Conservation (phyloP, 345 rosid genomes). For the Rhodamnia rubescens region DNA sequence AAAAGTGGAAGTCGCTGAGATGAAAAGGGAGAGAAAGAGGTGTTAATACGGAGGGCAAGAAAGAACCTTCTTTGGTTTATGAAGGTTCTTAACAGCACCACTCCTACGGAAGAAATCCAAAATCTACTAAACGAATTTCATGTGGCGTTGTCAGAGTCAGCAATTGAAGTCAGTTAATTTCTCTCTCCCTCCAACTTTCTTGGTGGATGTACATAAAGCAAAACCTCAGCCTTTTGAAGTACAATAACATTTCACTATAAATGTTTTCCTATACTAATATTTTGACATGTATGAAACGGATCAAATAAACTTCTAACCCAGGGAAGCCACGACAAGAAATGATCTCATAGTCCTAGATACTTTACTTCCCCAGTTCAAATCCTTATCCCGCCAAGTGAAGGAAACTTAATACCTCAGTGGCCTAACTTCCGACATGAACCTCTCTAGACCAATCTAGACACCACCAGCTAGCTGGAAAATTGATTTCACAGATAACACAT, state of each 20-base stretch:
- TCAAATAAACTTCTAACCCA: not conserved
- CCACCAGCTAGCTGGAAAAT: not conserved
- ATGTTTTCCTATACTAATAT: too few relatives aligned
- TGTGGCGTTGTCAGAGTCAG: not conserved
- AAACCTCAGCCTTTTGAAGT: not conserved
- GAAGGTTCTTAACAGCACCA: not conserved
- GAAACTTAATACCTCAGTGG: not conserved
- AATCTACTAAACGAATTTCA: not conserved
- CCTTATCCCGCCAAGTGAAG: not conserved
- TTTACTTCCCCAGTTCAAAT: not conserved
- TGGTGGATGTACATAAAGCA: not conserved
- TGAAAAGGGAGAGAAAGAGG: too few relatives aligned
- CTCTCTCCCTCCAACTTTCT: not conserved
- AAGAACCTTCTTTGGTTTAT: not conserved
- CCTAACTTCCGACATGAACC: not conserved
- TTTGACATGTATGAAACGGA: not conserved
- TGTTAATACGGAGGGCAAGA: not conserved
- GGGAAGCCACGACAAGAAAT: not conserved
- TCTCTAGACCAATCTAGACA: not conserved
- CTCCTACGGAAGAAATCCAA: not conserved
- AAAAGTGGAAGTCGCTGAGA: too few relatives aligned
- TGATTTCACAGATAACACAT: not conserved
- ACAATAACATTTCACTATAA: not conserved
- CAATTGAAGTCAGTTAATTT: not conserved
- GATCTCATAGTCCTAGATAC: not conserved